A percentile compares a stretch with the other conserved stretches of the same genome.
These are phyloP conservation scores for Leptographium procerum DNA, from an alignment of 2,329 filamentous ascomycete species.

Conservation along the genomic window DNA sequence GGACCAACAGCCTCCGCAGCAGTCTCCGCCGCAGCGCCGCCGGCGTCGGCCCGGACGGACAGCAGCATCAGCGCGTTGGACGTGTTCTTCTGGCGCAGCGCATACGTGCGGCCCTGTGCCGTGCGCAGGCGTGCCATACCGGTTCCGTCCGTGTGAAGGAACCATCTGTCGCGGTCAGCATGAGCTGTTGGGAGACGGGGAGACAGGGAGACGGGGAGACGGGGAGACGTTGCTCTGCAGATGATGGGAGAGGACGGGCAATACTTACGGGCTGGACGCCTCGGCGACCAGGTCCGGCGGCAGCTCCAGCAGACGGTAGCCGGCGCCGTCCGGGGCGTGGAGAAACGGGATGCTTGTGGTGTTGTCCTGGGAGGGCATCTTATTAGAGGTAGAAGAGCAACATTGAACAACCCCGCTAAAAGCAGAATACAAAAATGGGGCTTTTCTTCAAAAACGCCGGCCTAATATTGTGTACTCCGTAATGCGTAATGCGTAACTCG, in stretches of 20 bases:
- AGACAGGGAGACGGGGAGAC: neutral
- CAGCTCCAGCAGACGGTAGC: slow-evolving; percentile 52
- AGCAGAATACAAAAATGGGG: neutral
- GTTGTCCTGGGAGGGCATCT: slow-evolving; percentile 33
- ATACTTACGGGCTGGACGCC: slow-evolving; percentile 38
- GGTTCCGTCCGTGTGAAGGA: slow-evolving; percentile 33
- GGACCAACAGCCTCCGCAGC: neutral
- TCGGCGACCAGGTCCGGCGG: slow-evolving; percentile 44
- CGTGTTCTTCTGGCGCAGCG: slow-evolving; percentile 54
- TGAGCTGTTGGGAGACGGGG: neutral
- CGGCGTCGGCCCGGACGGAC: slow-evolving; percentile 17
- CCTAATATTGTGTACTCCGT: no score
- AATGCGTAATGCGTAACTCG: no score
- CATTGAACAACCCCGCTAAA: neutral
- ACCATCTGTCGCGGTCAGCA: slow-evolving; percentile 10
- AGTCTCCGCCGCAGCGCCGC: neutral
- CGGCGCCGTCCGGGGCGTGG: slow-evolving; percentile 34
- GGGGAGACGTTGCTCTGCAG: no score
- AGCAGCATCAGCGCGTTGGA: slow-evolving; percentile 55
- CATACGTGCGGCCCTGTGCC: slow-evolving; percentile 40
- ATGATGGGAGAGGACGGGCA: neutral
- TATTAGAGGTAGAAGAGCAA: neutral
- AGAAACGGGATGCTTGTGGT: slow-evolving; percentile 37
- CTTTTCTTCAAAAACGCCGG: no score
- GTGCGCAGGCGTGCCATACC: slow-evolving; percentile 39